Evolutionary conservation across 164 flowering plant species (phyloP).

Genomic region (Tinospora cordifolia): DNA sequence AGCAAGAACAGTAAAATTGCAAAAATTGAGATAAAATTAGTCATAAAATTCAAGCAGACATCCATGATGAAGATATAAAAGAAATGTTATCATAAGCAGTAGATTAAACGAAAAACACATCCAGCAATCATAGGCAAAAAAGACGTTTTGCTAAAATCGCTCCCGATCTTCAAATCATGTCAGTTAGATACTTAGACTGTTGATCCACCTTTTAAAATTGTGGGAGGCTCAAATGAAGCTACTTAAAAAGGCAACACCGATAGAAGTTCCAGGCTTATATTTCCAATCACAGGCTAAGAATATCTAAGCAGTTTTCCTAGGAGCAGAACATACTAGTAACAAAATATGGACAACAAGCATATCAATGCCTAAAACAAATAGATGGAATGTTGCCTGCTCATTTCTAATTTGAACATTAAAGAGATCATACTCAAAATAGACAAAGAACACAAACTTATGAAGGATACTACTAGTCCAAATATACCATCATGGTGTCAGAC

Average conservation of each 20-base stretch:
- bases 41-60: not conserved
- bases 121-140: too few species aligned
- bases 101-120: not conserved
- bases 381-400: not conserved
- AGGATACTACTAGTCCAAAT: slow-evolving; percentile 8
- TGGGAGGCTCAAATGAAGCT: not conserved
- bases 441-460: not conserved
- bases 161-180: not conserved
- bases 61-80: not conserved
- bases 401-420: not conserved
- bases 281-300: not conserved
- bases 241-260: not conserved
- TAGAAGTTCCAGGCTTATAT: not conserved
- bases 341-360: not conserved
- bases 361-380: not conserved
- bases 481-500: slow-evolving; percentile 71
- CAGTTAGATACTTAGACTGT: not conserved
- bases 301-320: not conserved
- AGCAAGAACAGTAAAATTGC: not conserved
- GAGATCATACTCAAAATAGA: not conserved
- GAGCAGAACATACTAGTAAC: not conserved
- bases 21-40: not conserved
- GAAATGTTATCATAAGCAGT: not conserved
- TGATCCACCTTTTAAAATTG: not conserved
- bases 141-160: not conserved